Base-by-base conservation (phyloP, 1,139 yeast genomes). In the Yamadazyma dendronema region DNA sequence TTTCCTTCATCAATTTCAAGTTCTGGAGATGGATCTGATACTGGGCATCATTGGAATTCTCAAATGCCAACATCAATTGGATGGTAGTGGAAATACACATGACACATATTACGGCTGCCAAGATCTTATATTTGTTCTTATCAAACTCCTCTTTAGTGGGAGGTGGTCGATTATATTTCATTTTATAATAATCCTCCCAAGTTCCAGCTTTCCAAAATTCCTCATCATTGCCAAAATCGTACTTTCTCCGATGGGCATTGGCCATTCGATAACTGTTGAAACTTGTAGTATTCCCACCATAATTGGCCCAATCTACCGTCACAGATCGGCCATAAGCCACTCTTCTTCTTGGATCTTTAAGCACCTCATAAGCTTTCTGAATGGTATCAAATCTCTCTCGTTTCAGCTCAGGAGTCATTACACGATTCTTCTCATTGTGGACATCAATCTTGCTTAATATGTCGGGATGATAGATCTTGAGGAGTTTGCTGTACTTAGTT, bases 391-490 rank as follows among this genome's bases (percentile, higher is more conserved):
- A 90, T 40, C 96, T 62, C 12, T 67, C 72, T 28, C 77, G 57
- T 46, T 79, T 81, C 37, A 63, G 62, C 3, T 65, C 67, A 1
- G 48, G 47, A 0, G 71, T 58, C n/a, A 60, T 49, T 2, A 54
- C 50, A 11, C 56, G 53, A 2, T 66, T 57, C 14, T 58, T 55
- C 33, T 53, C 53, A 17, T 66, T 53, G 11, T 59, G 45, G 4
- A 62, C 51, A 4, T 47, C 53, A 12, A 59, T 44, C 11, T 54
- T 53, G 11, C 67, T 57, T 4, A 57, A 46, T 3, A 82, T 62
- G 61, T 92, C 98, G 0, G 98, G 97, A 53, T 92, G 97, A 53
- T 92, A 90, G 6, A 81, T 55, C 57, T 86, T 88, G 12, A 94
- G 92, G 38, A 81, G 73, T 39, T 74, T 70, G 48, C 74, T 72